Base-by-base conservation (phyloP, 306 rosid genomes). In the Trichosanthes cucumerina region DNA sequence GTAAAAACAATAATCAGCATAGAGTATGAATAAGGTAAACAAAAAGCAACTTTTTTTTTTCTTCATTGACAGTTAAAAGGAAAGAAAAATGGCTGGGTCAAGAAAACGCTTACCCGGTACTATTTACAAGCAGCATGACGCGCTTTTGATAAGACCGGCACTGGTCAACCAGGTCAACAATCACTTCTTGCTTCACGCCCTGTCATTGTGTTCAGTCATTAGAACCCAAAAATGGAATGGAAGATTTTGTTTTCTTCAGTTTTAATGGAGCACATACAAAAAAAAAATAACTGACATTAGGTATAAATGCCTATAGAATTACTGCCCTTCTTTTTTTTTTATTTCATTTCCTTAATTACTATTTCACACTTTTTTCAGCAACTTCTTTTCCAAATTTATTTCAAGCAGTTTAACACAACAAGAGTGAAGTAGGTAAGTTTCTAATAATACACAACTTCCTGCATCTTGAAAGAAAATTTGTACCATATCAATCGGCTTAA, bases 91-190 rank as follows among this genome's bases (percentile, higher is more conserved):
- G 56, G 38, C 38, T 23, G 19, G 41, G n/a, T 23, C 13, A 47
- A 28, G 16, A 28, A 78, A 66, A 79, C 41, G 44, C 97, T 87
- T 86, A 92, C 98, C 10, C 59, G 33, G 99, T 88, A 69, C 83
- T 81, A 82, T 89, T 92, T 89, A 92, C 93, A 86, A 96, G 98
- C 82, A 84, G 88, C 98, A 90, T 92, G 78, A 92, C 93, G 47
- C 93, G 98, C 80, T 83, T 91, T 87, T 92, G 93, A 82, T 90
- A 96, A 10, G 93, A 90, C 63, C 85, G 97, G 78, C 99, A 96
- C 86, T 96, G 99, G 80, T 96, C 99, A 82, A 88, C 99, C 75
- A 96, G 98, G 87, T 96, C 98, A 56, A 92, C 88, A 49, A 96
- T 92, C 81, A 96, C 79, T 86, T 96, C 99, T 38, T 92, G 90